Percentiles rank a stretch among this genome's conserved stretches.
phyloP scores from a whole-genome alignment of 2,329 filamentous ascomycete species.

The Fusarium sp. region DNA sequence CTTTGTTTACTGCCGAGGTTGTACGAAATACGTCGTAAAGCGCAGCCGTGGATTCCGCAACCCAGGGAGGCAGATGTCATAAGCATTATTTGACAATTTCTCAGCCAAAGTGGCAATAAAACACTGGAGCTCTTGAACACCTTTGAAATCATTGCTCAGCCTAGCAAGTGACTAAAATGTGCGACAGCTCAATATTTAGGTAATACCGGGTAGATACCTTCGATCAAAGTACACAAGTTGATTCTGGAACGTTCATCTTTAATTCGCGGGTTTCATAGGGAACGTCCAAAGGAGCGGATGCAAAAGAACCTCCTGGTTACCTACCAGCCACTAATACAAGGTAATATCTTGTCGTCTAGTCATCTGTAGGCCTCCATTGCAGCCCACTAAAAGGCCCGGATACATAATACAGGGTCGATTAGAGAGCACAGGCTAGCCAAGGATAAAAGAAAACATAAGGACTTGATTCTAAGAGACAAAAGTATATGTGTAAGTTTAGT shows the following conservation, averaged over 20 bases:
- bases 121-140: background rate
- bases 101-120: conserved; percentile 6
- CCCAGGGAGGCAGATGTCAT: background rate
- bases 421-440: background rate
- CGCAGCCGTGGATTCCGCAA: background rate
- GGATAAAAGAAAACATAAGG: background rate
- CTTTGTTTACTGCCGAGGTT: conserved; percentile 7
- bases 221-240: conserved; percentile 2
- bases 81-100: background rate
- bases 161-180: background rate
- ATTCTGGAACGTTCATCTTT: conserved; percentile 14
- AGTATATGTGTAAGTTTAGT: background rate
- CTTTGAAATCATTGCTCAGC: conserved; percentile 2
- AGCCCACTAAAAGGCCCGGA: conserved; percentile 29
- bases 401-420: conserved; percentile 7
- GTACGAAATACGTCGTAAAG: background rate
- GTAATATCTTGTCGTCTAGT: conserved; percentile 24
- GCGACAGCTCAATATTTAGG: background rate
- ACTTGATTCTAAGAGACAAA: background rate
- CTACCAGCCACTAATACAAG: conserved; percentile 16
- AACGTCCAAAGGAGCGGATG: conserved; percentile 3
- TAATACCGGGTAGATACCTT: background rate
- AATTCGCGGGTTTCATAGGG: background rate
- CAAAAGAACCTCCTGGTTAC: conserved; percentile 20
- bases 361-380: background rate